These are phyloP conservation scores for Geranium rotundifolium DNA, from an alignment of 345 rosid species.

Conservation along the genomic window DNA sequence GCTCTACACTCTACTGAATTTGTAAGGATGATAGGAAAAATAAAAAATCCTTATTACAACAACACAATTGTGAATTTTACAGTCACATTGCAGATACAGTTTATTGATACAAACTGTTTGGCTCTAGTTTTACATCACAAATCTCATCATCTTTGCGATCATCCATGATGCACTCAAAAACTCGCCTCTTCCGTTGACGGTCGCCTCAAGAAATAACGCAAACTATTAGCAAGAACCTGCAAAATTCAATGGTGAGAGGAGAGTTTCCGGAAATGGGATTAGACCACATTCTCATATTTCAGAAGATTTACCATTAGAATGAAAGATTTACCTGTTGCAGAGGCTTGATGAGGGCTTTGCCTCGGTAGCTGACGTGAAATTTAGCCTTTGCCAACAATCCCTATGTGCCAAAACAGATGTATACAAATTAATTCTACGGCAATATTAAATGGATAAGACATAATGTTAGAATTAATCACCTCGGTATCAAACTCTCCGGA, in stretches of 20 bases:
- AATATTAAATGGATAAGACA: neutral
- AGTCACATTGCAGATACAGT: too few relatives aligned
- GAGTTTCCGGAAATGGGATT: neutral
- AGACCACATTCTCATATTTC: too few relatives aligned
- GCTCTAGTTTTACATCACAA: neutral
- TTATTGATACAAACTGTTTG: too few relatives aligned
- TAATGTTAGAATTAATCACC: constrained; percentile 20
- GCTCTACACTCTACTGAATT: too few relatives aligned
- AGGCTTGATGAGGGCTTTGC: constrained; percentile 75
- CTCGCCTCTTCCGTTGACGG: constrained; percentile 41
- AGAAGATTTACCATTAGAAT: too few relatives aligned
- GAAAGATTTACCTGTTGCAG: constrained; percentile 50
- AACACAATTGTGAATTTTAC: too few relatives aligned
- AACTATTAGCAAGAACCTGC: constrained; percentile 42
- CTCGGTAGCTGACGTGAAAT: constrained; percentile 86
- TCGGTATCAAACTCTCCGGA: constrained; percentile 99
- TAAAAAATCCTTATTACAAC: too few relatives aligned
- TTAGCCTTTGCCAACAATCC: constrained; percentile 94
- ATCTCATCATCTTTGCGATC: neutral
- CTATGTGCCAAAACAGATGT: constrained; percentile 19
- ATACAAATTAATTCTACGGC: neutral
- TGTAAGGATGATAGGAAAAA: too few relatives aligned
- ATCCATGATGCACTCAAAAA: constrained; percentile 21
- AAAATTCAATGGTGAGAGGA: neutral
- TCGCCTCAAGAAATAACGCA: constrained; percentile 44